Percentiles rank a stretch among this genome's conserved stretches.
These are phyloP conservation scores for Lactifluus hygrophoroides DNA, from an alignment of 768 basidiomycete genomes.

Conservation along the genomic window DNA sequence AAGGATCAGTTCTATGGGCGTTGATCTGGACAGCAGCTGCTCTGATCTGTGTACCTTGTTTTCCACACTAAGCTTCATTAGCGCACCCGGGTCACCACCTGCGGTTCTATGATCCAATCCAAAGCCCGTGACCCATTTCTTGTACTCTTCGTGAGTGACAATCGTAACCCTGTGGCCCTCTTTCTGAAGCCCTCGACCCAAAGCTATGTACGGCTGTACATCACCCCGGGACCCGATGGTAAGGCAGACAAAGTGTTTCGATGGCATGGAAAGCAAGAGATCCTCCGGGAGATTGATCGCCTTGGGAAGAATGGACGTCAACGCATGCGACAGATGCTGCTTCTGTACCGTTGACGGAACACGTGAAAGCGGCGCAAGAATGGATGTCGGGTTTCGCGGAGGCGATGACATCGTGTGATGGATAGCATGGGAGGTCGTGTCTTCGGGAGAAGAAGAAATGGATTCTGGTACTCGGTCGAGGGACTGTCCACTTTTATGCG, in stretches of 20 bases:
- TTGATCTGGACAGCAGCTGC: neutral
- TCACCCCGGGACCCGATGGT: conserved; percentile 59
- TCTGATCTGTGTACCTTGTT: conserved; percentile 28
- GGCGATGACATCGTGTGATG: neutral
- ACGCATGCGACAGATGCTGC: conserved; percentile 26
- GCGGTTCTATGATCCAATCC: conserved; percentile 51
- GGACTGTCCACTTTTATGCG: neutral
- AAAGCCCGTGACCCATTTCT: conserved; percentile 50
- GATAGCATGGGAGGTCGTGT: neutral
- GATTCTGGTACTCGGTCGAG: neutral
- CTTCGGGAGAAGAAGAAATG: neutral
- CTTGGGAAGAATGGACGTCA: conserved; percentile 34
- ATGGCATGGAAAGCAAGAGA: conserved; percentile 26
- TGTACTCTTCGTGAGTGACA: conserved; percentile 42
- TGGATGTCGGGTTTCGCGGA: conserved; percentile 25
- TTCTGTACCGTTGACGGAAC: conserved; percentile 29
- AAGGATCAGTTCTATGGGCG: conserved; percentile 21
- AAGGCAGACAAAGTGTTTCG: conserved; percentile 50
- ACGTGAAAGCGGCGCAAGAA: conserved; percentile 42
- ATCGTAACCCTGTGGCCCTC: conserved; percentile 39
- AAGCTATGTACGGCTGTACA: conserved; percentile 43
- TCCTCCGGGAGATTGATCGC: conserved; percentile 40
- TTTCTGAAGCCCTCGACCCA: conserved; percentile 32
- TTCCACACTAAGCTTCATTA: conserved; percentile 55
- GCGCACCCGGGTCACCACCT: conserved; percentile 58